Base-by-base conservation (phyloP, 2,329 filamentous ascomycete genomes). In the Tolypocladium capitatum region DNA sequence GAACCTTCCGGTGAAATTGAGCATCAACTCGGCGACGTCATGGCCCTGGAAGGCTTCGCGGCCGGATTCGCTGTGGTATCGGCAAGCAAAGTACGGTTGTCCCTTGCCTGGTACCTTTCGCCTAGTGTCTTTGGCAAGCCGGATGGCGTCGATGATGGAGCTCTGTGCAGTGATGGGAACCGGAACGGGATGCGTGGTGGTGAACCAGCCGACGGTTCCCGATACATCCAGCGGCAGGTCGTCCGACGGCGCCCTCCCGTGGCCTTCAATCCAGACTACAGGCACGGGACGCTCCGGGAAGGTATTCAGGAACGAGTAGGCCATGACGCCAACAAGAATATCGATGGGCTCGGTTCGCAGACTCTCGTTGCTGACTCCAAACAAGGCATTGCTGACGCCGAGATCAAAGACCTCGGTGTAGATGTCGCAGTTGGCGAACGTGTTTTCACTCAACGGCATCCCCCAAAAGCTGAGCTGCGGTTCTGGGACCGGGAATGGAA, bases 171-270 rank as follows among this genome's bases (percentile, higher is more conserved):
- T 51, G 28, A 58, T 43, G 20, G 51, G 30, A 2, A 61, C 16
- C 0, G 53, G 55, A 0, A 68, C 36, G 0, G 69, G 69, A 16
- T 56, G 61, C 13, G 72, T 57, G 0, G 67, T 67, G 1, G 70
- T 71, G 48, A 72, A 72, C 69, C 69, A 73, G 5, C 70, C 70
- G 0, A 72, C 64, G 0, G 67, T 71, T 1, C 58, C 51, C 0
- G 68, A 66, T 1, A 66, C 51, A 44, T 72, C 48, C 9, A 67
- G 52, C 1, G 62, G 49, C 5, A 45, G 16, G 16, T 34, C 45
- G 14, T 49, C 45, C 2, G 47, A 45, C 36, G 49, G 48, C 31
- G 72, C 68, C 8, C 70, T 60, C 1, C 69, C 70, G 27, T 72
- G 69, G 0, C 63, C 61, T 48, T 72, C 68, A 35, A 58, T 63